Base-by-base conservation (phyloP, 2,329 filamentous ascomycete species). In the Colletotrichum zoysiae region DNA sequence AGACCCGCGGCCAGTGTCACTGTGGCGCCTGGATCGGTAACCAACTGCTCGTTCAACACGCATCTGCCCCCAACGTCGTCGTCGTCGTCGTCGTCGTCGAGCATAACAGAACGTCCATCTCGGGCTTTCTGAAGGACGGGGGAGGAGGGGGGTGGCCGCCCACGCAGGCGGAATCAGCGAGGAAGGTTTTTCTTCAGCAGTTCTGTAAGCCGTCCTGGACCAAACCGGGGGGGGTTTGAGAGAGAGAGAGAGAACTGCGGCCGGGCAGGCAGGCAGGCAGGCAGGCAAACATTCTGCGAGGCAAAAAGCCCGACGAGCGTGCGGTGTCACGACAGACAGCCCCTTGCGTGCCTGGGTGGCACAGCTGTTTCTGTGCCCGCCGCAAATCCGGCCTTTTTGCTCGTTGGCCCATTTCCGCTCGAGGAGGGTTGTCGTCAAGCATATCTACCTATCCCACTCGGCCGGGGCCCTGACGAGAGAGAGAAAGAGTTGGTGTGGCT, bases 131-230 rank as follows among this genome's bases (percentile, higher is more conserved):
- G 16, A 8, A 44, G 18, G 40, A 26, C 26, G 26, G 26, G 26
- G 26, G 26, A 26, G 26, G 26, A 3, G 26, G 26, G 26, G 26
- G 26, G 26, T 26, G 26, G 3, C 26, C 26, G 40, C 30, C 30
- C 30, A 12, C 12, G 38, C 38, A 3, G 40, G 40, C 40, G 14
- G 40, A 16, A 18, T 42, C 40, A 14, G 40, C 40, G 40, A 42
- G 16, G 4, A 12, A 44, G 11, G 40, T 6, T 5, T 20, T 44
- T 44, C 68, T 71, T 71, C 48, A 71, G 50, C 64, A 64, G 67
- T 61, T 69, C 60, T 64, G 53, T 35, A 53, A 53, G 55, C 18
- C 26, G 40, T 44, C 48, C 6, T 44, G 6, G 14, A n/a, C 44
- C 44, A n/a, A 46, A n/a, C n/a, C 20, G 44, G 44, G 26, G 26